phyloP scores from a whole-genome alignment of 2,329 filamentous ascomycete genomes.

The Westerdykella ornata region DNA sequence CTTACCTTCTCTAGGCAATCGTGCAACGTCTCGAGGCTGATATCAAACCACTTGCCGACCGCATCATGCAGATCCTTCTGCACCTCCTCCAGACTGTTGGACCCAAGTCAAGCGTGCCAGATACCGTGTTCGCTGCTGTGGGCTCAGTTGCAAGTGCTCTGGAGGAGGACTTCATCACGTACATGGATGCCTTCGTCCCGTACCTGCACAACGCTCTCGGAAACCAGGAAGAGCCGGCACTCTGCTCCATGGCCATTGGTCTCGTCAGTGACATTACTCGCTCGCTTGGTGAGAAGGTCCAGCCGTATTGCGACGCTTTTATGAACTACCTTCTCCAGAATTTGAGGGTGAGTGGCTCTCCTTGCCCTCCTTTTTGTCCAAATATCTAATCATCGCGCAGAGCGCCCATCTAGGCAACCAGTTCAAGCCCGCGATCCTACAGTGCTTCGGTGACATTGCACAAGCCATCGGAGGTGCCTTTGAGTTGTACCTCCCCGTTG shows the following conservation, averaged over 20 bases:
- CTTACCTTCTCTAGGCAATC: slow-evolving; percentile 54
- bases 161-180: slow-evolving; percentile 89
- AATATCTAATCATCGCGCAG: slow-evolving; percentile 37
- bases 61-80: slow-evolving; percentile 85
- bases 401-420: slow-evolving; percentile 85
- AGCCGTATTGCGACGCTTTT: slow-evolving; percentile 92
- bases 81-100: slow-evolving; percentile 71
- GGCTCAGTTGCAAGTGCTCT: slow-evolving; percentile 86
- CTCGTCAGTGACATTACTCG: slow-evolving; percentile 94
- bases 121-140: slow-evolving; percentile 86
- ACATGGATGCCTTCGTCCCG: slow-evolving; percentile 92
- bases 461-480: slow-evolving; percentile 88
- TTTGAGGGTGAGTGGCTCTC: slow-evolving; percentile 57
- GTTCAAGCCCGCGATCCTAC: slow-evolving; percentile 95
- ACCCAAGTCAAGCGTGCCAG: slow-evolving; percentile 86
- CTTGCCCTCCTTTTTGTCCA: background rate
- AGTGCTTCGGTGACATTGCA: slow-evolving; percentile 97
- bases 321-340: slow-evolving; percentile 98
- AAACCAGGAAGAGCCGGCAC: slow-evolving; percentile 89
- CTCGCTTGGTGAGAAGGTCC: slow-evolving; percentile 80
- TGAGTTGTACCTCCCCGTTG: slow-evolving; percentile 85
- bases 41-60: slow-evolving; percentile 81
- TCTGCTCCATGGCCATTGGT: slow-evolving; percentile 96
- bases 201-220: slow-evolving; percentile 90
- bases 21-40: slow-evolving; percentile 87